A percentile compares a stretch with the other conserved stretches of the same genome.
These are phyloP conservation scores for Arxiozyma bovina DNA, from an alignment of 1,139 yeast genomes.

Conservation along the genomic window DNA sequence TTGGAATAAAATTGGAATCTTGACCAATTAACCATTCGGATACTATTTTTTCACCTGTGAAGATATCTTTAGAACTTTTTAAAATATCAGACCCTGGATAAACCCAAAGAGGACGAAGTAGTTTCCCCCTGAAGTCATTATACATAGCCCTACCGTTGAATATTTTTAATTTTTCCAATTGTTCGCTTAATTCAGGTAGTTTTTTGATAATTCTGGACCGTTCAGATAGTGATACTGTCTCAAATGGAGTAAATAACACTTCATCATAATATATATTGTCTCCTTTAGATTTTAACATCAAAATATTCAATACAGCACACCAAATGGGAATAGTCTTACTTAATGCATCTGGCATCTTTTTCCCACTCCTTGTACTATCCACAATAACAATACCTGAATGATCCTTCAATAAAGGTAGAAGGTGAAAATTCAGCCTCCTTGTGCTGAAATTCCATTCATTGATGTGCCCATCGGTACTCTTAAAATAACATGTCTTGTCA, in stretches of 20 bases:
- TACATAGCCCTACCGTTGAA: slow-evolving; percentile 33
- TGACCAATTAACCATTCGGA: slow-evolving; percentile 18
- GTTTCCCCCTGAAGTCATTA: slow-evolving; percentile 33
- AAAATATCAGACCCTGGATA: slow-evolving; percentile 46
- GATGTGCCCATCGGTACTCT: slow-evolving; percentile 85
- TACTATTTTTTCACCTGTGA: slow-evolving; percentile 23
- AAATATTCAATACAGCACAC: slow-evolving; percentile 69
- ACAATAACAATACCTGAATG: slow-evolving; percentile 51
- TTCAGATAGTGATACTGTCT: slow-evolving; percentile 52
- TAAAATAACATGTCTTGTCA: slow-evolving; percentile 57
- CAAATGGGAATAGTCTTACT: slow-evolving; percentile 84
- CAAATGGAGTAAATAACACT: slow-evolving; percentile 43
- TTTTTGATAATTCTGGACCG: slow-evolving; percentile 41
- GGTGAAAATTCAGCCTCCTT: slow-evolving; percentile 64
- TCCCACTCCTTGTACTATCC: slow-evolving; percentile 81
- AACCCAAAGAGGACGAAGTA: slow-evolving; percentile 63
- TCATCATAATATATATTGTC: slow-evolving; percentile 16
- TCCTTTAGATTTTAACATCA: slow-evolving; percentile 33
- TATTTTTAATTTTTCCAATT: slow-evolving; percentile 37
- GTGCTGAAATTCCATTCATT: slow-evolving; percentile 71
- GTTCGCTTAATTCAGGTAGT: slow-evolving; percentile 43
- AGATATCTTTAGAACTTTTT: slow-evolving; percentile 16
- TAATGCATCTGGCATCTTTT: slow-evolving; percentile 75
- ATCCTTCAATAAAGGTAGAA: slow-evolving; percentile 41
- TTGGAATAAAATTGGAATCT: slow-evolving; percentile 33